Evolutionary conservation across 495 filamentous ascomycete genomes (phyloP), one percentile per base, ranked within the genome.

Genomic region (Rostrohypoxylon terebratum): DNA sequence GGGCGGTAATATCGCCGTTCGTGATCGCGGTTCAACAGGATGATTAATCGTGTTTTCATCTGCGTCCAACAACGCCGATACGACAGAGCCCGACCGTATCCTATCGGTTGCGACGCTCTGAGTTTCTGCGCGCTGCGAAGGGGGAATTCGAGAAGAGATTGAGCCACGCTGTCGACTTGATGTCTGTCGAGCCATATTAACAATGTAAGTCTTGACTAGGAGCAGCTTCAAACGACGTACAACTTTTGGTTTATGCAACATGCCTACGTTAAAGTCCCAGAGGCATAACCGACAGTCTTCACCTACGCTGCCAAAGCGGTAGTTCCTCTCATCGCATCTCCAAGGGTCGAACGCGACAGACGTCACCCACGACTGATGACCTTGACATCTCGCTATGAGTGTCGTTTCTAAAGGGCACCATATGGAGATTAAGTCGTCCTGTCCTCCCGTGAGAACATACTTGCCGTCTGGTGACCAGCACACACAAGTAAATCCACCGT

Each of bases 401-500:
- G 88, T 85, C 31, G 88, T 87, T 77, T 98, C 96, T 28, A 88
- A 87, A 31, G 97, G 85, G 18, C 89, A 93, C 96, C 96, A 99
- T 72, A 99, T 97, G 0, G 91, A 93, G 7, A 98, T 90, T 1
- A 98, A 85, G 74, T 98, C 96, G 75, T 99, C 96, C 77, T 98
- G 96, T 1, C 96, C 96, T 47, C 96, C 96, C 0, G 96, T 97
- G 1, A 98, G 84, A 34, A 98, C 90, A 81, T 98, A 99, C 77
- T 96, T 94, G 66, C 94, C 95, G 78, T 98, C 96, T 1, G 96
- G 96, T 1, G 94, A 97, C 96, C 96, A 99, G 82, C 93, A 96
- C 9, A 97, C 93, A 76, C 93, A 97, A 42, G 90, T 91, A 57
- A 98, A 83, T 9, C 92, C 95, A 51, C 96, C 96, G 74, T 98